Evolutionary conservation across 2,329 filamentous ascomycete species (phyloP).

Genomic region (Pyrenophora teres): DNA sequence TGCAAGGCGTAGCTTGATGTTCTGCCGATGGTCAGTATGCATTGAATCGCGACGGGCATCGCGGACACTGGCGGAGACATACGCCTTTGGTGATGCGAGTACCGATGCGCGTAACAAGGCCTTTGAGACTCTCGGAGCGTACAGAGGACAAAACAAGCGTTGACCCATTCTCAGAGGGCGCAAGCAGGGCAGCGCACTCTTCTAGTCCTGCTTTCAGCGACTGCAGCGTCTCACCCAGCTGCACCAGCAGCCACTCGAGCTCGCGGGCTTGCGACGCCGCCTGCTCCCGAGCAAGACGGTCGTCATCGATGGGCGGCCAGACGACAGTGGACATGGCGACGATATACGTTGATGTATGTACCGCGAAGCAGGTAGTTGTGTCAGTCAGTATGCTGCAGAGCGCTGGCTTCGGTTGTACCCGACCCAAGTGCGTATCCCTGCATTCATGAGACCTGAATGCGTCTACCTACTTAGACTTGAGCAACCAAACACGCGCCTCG

Average conservation of each 20-base stretch:
- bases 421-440: slow-evolving; percentile 11
- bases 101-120: slow-evolving; percentile 86
- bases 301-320: slow-evolving; percentile 61
- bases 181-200: slow-evolving; percentile 85
- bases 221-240: slow-evolving; percentile 64
- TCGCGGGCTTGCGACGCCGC: slow-evolving; percentile 60
- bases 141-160: slow-evolving; percentile 88
- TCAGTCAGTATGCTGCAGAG: slow-evolving; percentile 6
- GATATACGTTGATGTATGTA: neutral
- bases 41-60: no score
- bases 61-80: slow-evolving; percentile 39
- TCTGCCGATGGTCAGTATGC: slow-evolving; percentile 52
- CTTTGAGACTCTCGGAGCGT: slow-evolving; percentile 88
- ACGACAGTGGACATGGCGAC: slow-evolving; percentile 63
- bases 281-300: slow-evolving; percentile 58
- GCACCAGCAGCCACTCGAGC: slow-evolving; percentile 66
- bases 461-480: neutral
- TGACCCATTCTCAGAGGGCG: slow-evolving; percentile 80
- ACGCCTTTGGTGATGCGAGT: slow-evolving; percentile 91
- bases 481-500: neutral
- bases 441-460: neutral
- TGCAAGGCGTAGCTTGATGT: slow-evolving; percentile 75
- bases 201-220: slow-evolving; percentile 74
- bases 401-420: slow-evolving; percentile 19
- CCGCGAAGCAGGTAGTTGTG: neutral